phyloP scores from a whole-genome alignment of 805 yeast genomes.

The Pichia paraexigua region DNA sequence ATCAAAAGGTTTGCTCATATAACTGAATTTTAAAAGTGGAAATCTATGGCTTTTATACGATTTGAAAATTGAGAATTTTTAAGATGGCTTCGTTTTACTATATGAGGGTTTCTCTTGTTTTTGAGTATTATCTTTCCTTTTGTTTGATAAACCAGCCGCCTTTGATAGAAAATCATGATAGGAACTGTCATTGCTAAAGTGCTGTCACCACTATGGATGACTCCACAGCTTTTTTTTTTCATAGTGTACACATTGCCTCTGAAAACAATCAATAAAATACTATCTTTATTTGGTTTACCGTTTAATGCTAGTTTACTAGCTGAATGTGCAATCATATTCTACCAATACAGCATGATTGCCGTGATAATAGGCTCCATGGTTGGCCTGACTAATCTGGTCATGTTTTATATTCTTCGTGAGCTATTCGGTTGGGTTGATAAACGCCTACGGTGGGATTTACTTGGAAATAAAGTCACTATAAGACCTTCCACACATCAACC shows the following conservation, averaged over 20 bases:
- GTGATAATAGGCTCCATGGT: slow-evolving; percentile 16
- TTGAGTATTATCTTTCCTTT: background rate
- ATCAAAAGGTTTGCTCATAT: too few species aligned
- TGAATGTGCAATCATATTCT: slow-evolving; percentile 12
- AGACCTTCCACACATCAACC: background rate
- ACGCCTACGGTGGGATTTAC: background rate
- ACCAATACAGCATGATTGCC: slow-evolving; percentile 20
- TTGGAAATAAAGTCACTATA: background rate
- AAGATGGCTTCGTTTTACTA: background rate
- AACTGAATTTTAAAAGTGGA: too few species aligned
- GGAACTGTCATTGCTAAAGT: background rate
- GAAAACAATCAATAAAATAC: background rate
- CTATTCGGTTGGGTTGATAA: background rate
- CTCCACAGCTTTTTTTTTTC: slow-evolving; percentile 1
- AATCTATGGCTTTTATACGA: background rate
- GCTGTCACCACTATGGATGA: background rate
- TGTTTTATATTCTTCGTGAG: slow-evolving; percentile 12
- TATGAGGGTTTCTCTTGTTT: background rate
- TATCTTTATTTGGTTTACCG: background rate
- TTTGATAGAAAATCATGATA: background rate
- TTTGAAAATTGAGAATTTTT: background rate
- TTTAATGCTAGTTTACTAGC: background rate
- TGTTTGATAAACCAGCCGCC: background rate
- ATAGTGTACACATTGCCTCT: background rate
- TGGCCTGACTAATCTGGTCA: slow-evolving; percentile 16